These are phyloP conservation scores for Magnusiomyces ingens DNA, from an alignment of 1,139 yeast species.

Conservation along the genomic window DNA sequence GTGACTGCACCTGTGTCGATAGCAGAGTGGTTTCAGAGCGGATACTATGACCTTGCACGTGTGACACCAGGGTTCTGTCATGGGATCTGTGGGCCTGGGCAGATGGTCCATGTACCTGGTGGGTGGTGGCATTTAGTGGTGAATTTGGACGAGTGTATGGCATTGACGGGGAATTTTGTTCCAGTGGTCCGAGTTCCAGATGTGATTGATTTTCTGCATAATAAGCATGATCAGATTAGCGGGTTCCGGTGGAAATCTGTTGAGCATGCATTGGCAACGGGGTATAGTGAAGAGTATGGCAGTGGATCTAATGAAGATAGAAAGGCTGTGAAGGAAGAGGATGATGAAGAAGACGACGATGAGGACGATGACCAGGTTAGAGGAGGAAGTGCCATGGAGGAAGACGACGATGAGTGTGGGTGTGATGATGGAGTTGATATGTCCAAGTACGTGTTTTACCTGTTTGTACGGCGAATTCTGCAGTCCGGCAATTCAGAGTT, in stretches of 20 bases:
- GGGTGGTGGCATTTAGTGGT: slow-evolving; percentile 97
- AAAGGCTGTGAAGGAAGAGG: not conserved
- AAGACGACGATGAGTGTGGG: not conserved
- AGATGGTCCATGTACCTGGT: slow-evolving; percentile 81
- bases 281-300: not conserved
- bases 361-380: slow-evolving; percentile 8
- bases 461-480: slow-evolving; percentile 3
- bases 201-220: slow-evolving; percentile 61
- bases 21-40: slow-evolving; percentile 84
- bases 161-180: slow-evolving; percentile 78
- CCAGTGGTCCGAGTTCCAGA: slow-evolving; percentile 50
- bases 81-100: slow-evolving; percentile 75
- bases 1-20: slow-evolving; percentile 88
- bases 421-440: not conserved
- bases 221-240: slow-evolving; percentile 62
- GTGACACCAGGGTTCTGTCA: slow-evolving; percentile 43
- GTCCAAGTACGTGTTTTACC: slow-evolving; percentile 2
- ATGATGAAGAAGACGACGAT: slow-evolving; percentile 7
- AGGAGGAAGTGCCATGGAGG: not conserved
- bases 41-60: slow-evolving; percentile 61
- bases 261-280: slow-evolving; percentile 6
- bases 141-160: slow-evolving; percentile 71
- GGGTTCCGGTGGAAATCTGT: slow-evolving; percentile 49
- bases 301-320: not conserved
- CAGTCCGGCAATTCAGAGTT: slow-evolving; percentile 16